Evolutionary conservation across 2,329 filamentous ascomycete species (phyloP).

Genomic region (Penicillium janthinellum): DNA sequence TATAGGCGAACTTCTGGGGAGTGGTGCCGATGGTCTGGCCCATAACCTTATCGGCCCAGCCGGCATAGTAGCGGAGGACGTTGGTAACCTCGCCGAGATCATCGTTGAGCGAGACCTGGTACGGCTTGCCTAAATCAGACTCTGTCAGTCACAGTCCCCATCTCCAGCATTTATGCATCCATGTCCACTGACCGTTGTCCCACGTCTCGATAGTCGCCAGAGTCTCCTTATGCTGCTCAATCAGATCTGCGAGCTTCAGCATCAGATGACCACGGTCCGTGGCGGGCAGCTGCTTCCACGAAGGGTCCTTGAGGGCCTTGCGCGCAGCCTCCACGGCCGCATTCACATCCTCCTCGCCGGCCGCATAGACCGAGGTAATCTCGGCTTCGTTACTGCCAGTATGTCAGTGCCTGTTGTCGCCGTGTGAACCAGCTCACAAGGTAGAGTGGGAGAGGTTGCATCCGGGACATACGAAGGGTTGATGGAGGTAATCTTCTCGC

Average conservation of each 20-base stretch:
- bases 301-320: conserved; percentile 39
- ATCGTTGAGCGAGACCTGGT: conserved; percentile 55
- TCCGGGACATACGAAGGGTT: conserved; percentile 60
- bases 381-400: conserved; percentile 61
- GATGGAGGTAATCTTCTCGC: conserved; percentile 65
- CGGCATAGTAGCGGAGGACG: conserved; percentile 82
- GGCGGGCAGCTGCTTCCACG: conserved; percentile 36
- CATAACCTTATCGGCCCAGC: conserved; percentile 89
- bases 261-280: conserved; percentile 69
- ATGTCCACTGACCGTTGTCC: conserved; percentile 69
- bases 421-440: not conserved
- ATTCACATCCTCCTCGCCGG: conserved; percentile 38
- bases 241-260: conserved; percentile 68
- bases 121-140: conserved; percentile 43
- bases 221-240: conserved; percentile 65
- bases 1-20: conserved; percentile 78
- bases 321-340: conserved; percentile 37
- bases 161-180: not conserved
- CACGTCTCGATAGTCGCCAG: conserved; percentile 72
- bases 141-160: not conserved
- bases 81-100: conserved; percentile 70
- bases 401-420: conserved; percentile 14
- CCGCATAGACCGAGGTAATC: conserved; percentile 71
- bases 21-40: conserved; percentile 70
- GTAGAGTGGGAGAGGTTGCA: too few relatives aligned